These are phyloP conservation scores for Cladophialophora psammophila DNA, from an alignment of 2,329 filamentous ascomycete genomes.

Conservation along the genomic window DNA sequence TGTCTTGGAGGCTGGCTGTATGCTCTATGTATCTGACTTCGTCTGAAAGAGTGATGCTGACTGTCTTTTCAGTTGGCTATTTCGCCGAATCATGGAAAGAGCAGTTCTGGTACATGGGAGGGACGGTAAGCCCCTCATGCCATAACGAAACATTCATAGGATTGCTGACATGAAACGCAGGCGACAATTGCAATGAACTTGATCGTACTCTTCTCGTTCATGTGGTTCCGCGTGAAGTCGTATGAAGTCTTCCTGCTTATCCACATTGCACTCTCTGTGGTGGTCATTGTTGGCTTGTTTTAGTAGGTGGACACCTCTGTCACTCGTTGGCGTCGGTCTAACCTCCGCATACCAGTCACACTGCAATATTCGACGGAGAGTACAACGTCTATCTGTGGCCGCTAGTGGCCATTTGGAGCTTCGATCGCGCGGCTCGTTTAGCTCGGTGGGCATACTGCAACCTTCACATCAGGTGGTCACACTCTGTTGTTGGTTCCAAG, in stretches of 20 bases:
- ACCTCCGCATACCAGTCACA: slow-evolving; percentile 49
- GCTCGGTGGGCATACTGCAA: slow-evolving; percentile 55
- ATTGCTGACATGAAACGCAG: slow-evolving; percentile 13
- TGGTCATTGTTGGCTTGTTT: slow-evolving; percentile 56
- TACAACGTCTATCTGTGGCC: slow-evolving; percentile 62
- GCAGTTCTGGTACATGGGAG: slow-evolving; percentile 53
- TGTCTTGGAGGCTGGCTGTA: slow-evolving; percentile 38
- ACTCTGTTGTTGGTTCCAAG: slow-evolving; percentile 45
- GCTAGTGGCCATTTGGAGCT: slow-evolving; percentile 56
- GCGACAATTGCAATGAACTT: slow-evolving; percentile 48
- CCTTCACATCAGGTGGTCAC: slow-evolving; percentile 45
- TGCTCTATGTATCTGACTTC: not conserved
- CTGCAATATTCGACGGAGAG: slow-evolving; percentile 55
- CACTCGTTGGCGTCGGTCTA: not conserved
- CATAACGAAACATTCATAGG: too few species aligned
- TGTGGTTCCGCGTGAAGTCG: slow-evolving; percentile 53
- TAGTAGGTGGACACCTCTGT: slow-evolving; percentile 47
- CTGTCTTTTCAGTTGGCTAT: slow-evolving; percentile 14
- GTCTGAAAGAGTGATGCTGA: slow-evolving; percentile 10
- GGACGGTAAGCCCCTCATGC: slow-evolving; percentile 41
- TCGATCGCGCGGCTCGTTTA: slow-evolving; percentile 57
- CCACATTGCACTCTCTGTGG: slow-evolving; percentile 50
- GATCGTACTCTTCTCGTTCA: slow-evolving; percentile 54
- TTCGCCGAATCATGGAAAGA: slow-evolving; percentile 40
- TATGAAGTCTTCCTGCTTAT: slow-evolving; percentile 55